Evolutionary conservation across 805 yeast genomes (phyloP).

Genomic region (Myxozyma udenii): DNA sequence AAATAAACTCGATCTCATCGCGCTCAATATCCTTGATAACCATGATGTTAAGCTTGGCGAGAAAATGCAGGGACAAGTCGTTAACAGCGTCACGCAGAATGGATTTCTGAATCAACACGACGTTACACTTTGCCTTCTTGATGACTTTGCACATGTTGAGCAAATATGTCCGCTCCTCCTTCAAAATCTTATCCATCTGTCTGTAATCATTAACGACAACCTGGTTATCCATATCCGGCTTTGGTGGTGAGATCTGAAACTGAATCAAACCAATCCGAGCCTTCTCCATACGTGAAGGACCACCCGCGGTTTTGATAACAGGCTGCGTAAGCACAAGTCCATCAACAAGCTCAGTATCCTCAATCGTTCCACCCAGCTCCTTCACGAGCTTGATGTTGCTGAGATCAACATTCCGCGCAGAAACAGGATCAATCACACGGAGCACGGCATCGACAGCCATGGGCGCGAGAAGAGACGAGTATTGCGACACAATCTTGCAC

Average conservation of each 20-base stretch:
- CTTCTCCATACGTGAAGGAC: constrained; percentile 91
- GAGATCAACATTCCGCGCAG: constrained; percentile 71
- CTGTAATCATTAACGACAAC: constrained; percentile 96
- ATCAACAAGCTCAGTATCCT: constrained; percentile 86
- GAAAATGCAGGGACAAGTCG: constrained; percentile 89
- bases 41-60: constrained; percentile 87
- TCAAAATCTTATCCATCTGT: constrained; percentile 97
- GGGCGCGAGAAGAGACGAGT: constrained; percentile 80
- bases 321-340: constrained; percentile 93
- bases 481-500: constrained; percentile 75
- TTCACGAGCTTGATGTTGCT: constrained; percentile 85
- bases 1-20: constrained; percentile 90
- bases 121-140: constrained; percentile 95
- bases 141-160: constrained; percentile 93
- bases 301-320: constrained; percentile 87
- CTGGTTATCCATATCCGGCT: constrained; percentile 96
- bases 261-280: constrained; percentile 87
- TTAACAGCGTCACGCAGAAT: constrained; percentile 92
- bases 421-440: constrained; percentile 60
- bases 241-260: constrained; percentile 94
- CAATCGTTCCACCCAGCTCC: constrained; percentile 96
- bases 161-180: constrained; percentile 95
- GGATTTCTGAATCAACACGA: constrained; percentile 84
- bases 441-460: constrained; percentile 91
- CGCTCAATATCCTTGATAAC: constrained; percentile 94